Conservation (phyloP, 768 basidiomycete genomes). For the Psilocybe tampanensis region DNA sequence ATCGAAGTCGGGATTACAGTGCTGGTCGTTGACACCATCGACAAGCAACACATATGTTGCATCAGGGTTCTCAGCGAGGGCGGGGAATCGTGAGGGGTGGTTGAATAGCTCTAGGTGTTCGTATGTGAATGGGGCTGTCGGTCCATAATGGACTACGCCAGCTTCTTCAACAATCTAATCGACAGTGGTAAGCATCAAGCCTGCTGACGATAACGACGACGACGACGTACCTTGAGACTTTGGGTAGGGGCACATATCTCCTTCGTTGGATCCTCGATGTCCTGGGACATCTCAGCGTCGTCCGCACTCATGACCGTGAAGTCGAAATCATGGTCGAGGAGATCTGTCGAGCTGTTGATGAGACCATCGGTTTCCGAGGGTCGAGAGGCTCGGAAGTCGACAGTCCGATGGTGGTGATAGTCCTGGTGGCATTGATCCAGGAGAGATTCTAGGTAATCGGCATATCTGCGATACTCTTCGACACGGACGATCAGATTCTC, state of each 20-base stretch:
- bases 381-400: constrained; percentile 23
- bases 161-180: constrained; percentile 43
- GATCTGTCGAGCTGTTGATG: constrained; percentile 10
- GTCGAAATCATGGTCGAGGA: constrained; percentile 19
- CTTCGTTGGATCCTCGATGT: constrained; percentile 30
- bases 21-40: constrained; percentile 37
- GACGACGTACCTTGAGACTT: constrained; percentile 36
- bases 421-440: constrained; percentile 43
- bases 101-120: constrained; percentile 25
- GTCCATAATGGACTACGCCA: constrained; percentile 35
- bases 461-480: constrained; percentile 41
- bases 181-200: not conserved
- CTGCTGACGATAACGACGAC: not conserved
- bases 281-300: constrained; percentile 25
- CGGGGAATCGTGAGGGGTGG: constrained; percentile 38
- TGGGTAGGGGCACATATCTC: constrained; percentile 41
- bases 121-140: constrained; percentile 45
- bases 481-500: constrained; percentile 39
- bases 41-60: constrained; percentile 44
- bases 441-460: constrained; percentile 41
- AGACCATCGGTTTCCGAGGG: constrained; percentile 23
- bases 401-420: constrained; percentile 23
- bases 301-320: constrained; percentile 11
- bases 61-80: constrained; percentile 37
- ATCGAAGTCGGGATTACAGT: constrained; percentile 49